Evolutionary conservation across 495 filamentous ascomycete genomes (phyloP), one percentile per base, ranked within the genome.

Genomic region (Penicillium fimorum): DNA sequence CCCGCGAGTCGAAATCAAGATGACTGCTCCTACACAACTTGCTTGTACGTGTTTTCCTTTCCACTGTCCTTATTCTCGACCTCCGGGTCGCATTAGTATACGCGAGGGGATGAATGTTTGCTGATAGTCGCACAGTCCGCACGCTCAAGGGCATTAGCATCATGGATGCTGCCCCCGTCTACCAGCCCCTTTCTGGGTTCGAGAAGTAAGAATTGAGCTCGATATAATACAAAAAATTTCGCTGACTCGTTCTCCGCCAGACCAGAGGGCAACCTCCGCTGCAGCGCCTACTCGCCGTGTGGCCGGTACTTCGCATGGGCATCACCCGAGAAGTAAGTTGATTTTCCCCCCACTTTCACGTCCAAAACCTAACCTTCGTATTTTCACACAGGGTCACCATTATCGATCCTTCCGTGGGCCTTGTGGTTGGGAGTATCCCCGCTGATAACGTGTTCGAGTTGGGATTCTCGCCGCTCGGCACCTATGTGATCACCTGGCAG

Each of bases 291-390:
- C 79, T 97, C 93, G 57, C 91, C 92, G 35, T 91, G 91, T 70
- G 92, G 94, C 67, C 88, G 89, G 64, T 98, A 92, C 79, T 94
- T 96, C 73, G 92, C 93, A 51, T 98, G 89, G 87, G 93, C 92
- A 54, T 89, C 91, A 56, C 87, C 84, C 50, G 92, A 96, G 60
- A 83, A 80, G 86, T 88, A 82, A 49, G 63, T 41, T 47, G 15
- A 47, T 15, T 22, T 13, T 13, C n/a, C 9, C 7, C 25, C n/a
- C 33, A 17, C 13, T 38, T 33, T 42, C 43, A 25, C 32, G 17
- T 40, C 9, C n/a, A 48, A 37, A 22, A 40, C 33, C 27, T 42
- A 43, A 32, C 11, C 32, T 40, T 30, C n/a, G 4, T 56, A 4
- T 47, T n/a, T 40, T 37, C 12, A 32, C n/a, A 20, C 59, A 88